phyloP scores from a whole-genome alignment of 306 rosid species.

The Quercus mongolica region DNA sequence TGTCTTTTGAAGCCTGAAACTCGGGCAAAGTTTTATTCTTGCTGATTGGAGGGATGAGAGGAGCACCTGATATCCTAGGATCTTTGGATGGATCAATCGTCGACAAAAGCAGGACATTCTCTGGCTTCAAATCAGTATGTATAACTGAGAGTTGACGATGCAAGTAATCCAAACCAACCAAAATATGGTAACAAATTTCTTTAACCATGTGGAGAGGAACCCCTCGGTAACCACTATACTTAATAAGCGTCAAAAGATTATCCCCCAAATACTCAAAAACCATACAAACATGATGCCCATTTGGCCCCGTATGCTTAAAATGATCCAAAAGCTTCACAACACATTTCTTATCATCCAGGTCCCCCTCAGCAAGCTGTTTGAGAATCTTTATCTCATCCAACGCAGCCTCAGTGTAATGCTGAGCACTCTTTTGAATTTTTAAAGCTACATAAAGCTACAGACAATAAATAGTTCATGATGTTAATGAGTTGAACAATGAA shows the following conservation, averaged over 20 bases:
- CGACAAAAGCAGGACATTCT: slow-evolving; percentile 75
- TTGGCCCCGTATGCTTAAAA: slow-evolving; percentile 94
- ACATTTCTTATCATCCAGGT: slow-evolving; percentile 71
- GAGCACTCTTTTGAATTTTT: slow-evolving; percentile 97
- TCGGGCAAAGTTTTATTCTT: slow-evolving; percentile 55
- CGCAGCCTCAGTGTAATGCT: slow-evolving; percentile 96
- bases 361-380: slow-evolving; percentile 91
- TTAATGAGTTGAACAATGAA: too few species aligned
- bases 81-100: slow-evolving; percentile 82
- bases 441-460: slow-evolving; percentile 80
- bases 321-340: slow-evolving; percentile 97
- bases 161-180: slow-evolving; percentile 94
- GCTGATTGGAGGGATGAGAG: slow-evolving; percentile 56
- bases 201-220: slow-evolving; percentile 76
- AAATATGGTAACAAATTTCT: slow-evolving; percentile 80
- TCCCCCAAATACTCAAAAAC: slow-evolving; percentile 94
- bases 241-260: slow-evolving; percentile 79
- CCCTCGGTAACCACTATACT: slow-evolving; percentile 77
- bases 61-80: slow-evolving; percentile 63
- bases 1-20: slow-evolving; percentile 43
- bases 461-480: background rate
- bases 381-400: slow-evolving; percentile 91
- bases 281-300: slow-evolving; percentile 96
- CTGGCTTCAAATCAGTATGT: slow-evolving; percentile 96
- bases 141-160: slow-evolving; percentile 87